Percentiles rank a stretch among this genome's conserved stretches.
Evolutionary conservation across 2,329 filamentous ascomycete species (phyloP).

Genomic region (Dactylonectria estremocensis): DNA sequence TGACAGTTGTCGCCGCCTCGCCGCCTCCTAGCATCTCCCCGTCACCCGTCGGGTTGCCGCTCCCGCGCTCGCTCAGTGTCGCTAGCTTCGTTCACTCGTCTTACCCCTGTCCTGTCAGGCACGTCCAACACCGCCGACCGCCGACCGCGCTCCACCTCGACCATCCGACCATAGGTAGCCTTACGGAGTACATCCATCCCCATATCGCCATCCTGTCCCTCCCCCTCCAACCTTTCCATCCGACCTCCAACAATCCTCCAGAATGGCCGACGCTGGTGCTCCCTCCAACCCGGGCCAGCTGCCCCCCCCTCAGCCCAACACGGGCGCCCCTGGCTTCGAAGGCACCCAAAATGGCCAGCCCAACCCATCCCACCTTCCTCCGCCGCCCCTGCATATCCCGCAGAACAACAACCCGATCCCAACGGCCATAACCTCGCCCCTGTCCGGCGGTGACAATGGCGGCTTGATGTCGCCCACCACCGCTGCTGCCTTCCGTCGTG

Average conservation of each 20-base stretch:
- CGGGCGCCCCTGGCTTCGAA: conserved; percentile 84
- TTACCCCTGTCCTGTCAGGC: conserved; percentile 44
- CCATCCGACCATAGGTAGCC: conserved; percentile 48
- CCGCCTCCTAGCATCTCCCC: conserved; percentile 32
- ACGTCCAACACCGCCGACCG: conserved; percentile 48
- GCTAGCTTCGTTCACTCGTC: conserved; percentile 33
- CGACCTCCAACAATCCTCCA: conserved; percentile 44
- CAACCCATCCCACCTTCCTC: conserved; percentile 85
- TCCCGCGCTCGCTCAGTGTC: conserved; percentile 24
- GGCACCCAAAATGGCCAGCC: conserved; percentile 78
- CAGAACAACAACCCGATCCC: conserved; percentile 97
- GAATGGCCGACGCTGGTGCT: conserved; percentile 85
- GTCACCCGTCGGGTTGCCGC: conserved; percentile 21
- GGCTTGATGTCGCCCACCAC: conserved; percentile 88
- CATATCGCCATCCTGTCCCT: conserved; percentile 38
- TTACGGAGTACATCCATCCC: conserved; percentile 40
- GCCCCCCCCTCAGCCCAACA: conserved; percentile 77
- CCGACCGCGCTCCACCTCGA: conserved; percentile 48
- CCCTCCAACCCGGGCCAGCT: conserved; percentile 75
- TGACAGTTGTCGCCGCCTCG: conserved; percentile 3
- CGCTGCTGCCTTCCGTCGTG: conserved; percentile 86
- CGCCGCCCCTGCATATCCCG: conserved; percentile 92
- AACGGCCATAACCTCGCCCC: conserved; percentile 90
- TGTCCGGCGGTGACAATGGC: conserved; percentile 77
- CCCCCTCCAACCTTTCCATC: conserved; percentile 35